A percentile compares a stretch with the other conserved stretches of the same genome.
These are phyloP conservation scores for Neofusicoccum sp. DNA, from an alignment of 2,329 filamentous ascomycete genomes.

Conservation along the genomic window DNA sequence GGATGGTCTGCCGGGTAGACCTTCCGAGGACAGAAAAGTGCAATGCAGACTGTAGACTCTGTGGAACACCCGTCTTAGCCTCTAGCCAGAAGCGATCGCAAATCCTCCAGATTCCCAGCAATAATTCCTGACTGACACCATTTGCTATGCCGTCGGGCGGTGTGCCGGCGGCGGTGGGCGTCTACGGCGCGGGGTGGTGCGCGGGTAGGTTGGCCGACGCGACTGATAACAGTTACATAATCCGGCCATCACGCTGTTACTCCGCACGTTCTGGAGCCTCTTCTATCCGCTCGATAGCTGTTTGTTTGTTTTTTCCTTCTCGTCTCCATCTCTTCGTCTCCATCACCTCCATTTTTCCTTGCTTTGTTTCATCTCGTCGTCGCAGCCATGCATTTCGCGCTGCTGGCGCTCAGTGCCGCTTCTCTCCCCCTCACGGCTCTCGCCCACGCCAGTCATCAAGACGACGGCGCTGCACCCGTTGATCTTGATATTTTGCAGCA, in stretches of 20 bases:
- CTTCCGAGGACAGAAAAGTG: neutral
- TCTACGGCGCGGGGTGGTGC: neutral
- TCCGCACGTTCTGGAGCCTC: neutral
- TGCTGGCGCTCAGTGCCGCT: slow-evolving; percentile 8
- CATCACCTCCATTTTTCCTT: neutral
- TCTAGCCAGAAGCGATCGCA: no score
- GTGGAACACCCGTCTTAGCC: neutral
- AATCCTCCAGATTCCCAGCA: no score
- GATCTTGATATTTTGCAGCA: slow-evolving; percentile 34
- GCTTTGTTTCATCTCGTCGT: neutral
- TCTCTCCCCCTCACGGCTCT: slow-evolving; percentile 23
- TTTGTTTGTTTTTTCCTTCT: neutral
- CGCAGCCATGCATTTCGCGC: slow-evolving; percentile 5
- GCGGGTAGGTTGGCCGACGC: neutral
- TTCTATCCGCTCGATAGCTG: neutral
- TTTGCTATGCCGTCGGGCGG: neutral
- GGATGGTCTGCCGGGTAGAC: neutral
- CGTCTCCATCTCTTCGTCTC: neutral
- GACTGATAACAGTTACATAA: slow-evolving; percentile 5
- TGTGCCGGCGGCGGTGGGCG: slow-evolving; percentile 4
- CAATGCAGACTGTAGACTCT: no score
- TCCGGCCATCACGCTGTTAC: neutral
- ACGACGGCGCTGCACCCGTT: slow-evolving; percentile 27
- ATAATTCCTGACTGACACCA: neutral
- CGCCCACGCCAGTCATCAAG: slow-evolving; percentile 31